phyloP scores from a whole-genome alignment of 768 basidiomycete species.

The Psilocybe sp. region DNA sequence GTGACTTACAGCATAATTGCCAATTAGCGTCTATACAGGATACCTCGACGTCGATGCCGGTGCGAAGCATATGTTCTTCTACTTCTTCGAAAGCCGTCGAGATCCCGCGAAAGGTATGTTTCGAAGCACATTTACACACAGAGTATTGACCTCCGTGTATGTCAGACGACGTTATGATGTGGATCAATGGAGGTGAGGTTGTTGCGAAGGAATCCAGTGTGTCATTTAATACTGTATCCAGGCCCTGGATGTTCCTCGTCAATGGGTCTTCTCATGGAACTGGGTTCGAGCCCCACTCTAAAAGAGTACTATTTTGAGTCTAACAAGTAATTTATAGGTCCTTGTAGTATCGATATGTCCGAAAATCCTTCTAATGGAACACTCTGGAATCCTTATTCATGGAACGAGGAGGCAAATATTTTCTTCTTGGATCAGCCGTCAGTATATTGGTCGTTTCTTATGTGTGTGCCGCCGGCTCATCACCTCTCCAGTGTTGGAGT shows the following conservation, averaged over 20 bases:
- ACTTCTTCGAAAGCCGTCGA: constrained; percentile 71
- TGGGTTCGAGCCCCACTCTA: constrained; percentile 39
- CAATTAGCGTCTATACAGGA: constrained; percentile 34
- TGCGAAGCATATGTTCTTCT: constrained; percentile 67
- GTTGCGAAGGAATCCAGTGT: constrained; percentile 2
- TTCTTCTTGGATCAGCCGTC: constrained; percentile 72
- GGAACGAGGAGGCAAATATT: constrained; percentile 66
- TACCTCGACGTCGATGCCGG: constrained; percentile 44
- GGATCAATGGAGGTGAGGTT: constrained; percentile 58
- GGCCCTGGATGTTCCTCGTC: constrained; percentile 57
- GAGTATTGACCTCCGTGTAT: constrained; percentile 2
- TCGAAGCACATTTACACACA: constrained; percentile 20
- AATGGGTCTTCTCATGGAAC: constrained; percentile 69
- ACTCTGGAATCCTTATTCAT: constrained; percentile 59
- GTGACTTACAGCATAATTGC: constrained; percentile 8
- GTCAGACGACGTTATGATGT: constrained; percentile 65
- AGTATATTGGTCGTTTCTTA: constrained; percentile 5
- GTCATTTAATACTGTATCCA: constrained; percentile 17
- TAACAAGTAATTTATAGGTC: constrained; percentile 19
- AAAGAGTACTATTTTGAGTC: neutral
- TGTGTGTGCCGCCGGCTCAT: neutral
- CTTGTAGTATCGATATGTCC: constrained; percentile 53
- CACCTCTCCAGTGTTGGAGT: constrained; percentile 50
- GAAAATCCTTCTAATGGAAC: constrained; percentile 57
- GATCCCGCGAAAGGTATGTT: constrained; percentile 49